Evolutionary conservation across 2,329 filamentous ascomycete genomes (phyloP).

Genomic region (Colletotrichum echinochloae): DNA sequence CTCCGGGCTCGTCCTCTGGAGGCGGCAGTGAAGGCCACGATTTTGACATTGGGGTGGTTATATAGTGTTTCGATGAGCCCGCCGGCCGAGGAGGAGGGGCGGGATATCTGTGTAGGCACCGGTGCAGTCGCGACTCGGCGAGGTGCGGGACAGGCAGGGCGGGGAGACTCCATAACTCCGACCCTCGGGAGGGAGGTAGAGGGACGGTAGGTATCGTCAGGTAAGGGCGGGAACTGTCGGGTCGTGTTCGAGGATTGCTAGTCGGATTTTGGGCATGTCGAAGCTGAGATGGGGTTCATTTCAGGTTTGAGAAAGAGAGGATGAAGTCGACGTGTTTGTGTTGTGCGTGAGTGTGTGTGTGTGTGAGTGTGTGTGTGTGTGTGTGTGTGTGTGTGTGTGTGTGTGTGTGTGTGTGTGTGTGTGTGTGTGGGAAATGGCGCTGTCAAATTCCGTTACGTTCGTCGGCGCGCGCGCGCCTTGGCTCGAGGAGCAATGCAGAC

Average conservation of each 20-base stretch:
- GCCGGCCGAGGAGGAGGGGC: constrained; percentile 44
- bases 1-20: constrained; percentile 48
- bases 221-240: constrained; percentile 16
- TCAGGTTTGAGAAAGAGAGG: constrained; percentile 15
- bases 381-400: neutral
- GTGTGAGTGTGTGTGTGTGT: neutral
- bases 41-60: constrained; percentile 77
- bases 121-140: constrained; percentile 56
- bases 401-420: neutral
- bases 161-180: constrained; percentile 40
- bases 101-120: constrained; percentile 43
- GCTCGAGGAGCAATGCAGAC: neutral
- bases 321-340: neutral
- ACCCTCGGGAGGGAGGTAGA: constrained; percentile 10
- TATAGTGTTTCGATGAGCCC: constrained; percentile 77
- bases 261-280: constrained; percentile 34
- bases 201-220: constrained; percentile 12
- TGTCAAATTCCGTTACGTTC: constrained; percentile 32
- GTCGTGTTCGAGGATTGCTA: constrained; percentile 15
- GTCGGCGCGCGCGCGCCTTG: constrained; percentile 18
- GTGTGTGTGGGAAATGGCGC: neutral
- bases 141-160: constrained; percentile 46
- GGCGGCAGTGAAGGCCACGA: constrained; percentile 66
- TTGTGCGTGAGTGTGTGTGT: neutral
- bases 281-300: constrained; percentile 23